These are phyloP conservation scores for Colletotrichum truncatum DNA, from an alignment of 2,329 filamentous ascomycete species.

Conservation along the genomic window DNA sequence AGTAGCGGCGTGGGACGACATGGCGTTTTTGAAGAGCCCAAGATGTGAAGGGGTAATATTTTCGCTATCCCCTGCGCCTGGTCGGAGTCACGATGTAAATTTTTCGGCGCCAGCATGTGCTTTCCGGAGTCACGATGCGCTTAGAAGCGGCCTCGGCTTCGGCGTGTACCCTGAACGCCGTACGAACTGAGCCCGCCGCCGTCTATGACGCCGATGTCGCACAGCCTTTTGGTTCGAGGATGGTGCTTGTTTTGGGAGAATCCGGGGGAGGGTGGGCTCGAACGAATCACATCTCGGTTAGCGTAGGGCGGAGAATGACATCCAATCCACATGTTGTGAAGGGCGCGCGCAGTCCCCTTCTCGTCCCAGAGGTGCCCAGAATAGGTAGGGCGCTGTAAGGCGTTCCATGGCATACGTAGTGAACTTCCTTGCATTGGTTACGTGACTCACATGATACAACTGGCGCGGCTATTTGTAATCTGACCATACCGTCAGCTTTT, in stretches of 20 bases:
- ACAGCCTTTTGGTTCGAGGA: neutral
- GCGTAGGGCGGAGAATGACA: conserved; percentile 1
- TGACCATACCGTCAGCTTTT: too few relatives aligned
- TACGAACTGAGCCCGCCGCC: too few relatives aligned
- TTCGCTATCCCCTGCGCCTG: too few relatives aligned
- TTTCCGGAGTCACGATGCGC: neutral
- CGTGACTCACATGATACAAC: too few relatives aligned
- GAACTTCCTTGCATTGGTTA: neutral
- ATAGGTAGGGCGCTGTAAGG: neutral
- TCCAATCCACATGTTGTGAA: neutral
- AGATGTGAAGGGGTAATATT: neutral
- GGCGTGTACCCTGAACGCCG: too few relatives aligned
- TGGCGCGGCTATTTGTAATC: too few relatives aligned
- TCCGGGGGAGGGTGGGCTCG: neutral
- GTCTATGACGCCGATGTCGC: conserved; percentile 5
- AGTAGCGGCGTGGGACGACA: conserved; percentile 6
- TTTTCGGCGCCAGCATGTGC: too few relatives aligned
- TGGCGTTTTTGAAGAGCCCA: conserved; percentile 3
- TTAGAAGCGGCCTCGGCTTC: neutral
- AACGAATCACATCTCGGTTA: neutral
- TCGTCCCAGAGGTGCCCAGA: too few relatives aligned
- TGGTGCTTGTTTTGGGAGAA: too few relatives aligned
- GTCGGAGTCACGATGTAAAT: neutral
- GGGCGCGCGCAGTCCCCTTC: too few relatives aligned
- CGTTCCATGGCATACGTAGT: neutral